These are phyloP conservation scores for Tuber borchii DNA, from an alignment of 495 filamentous ascomycete genomes.

Conservation along the genomic window DNA sequence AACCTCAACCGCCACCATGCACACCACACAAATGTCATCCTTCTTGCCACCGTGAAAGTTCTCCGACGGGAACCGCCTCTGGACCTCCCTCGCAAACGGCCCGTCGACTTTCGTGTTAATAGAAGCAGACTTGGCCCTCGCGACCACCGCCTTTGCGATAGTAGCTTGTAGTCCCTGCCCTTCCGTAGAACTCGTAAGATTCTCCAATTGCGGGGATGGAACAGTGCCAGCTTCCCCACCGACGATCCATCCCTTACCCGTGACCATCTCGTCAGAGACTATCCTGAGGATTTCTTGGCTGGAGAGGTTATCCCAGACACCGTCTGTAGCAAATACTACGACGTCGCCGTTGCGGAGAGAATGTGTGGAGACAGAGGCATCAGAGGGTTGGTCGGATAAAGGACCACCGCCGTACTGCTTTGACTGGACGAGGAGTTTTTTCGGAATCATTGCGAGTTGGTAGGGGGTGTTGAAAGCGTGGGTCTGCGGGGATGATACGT, in stretches of 20 bases:
- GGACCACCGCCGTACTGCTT: slow-evolving; percentile 73
- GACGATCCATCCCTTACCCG: slow-evolving; percentile 64
- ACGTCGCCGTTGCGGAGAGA: slow-evolving; percentile 82
- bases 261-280: slow-evolving; percentile 66
- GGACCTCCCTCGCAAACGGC: slow-evolving; percentile 90
- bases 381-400: slow-evolving; percentile 71
- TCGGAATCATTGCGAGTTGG: slow-evolving; percentile 83
- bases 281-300: slow-evolving; percentile 77
- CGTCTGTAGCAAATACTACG: slow-evolving; percentile 83
- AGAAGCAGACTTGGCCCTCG: slow-evolving; percentile 77
- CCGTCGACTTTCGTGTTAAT: slow-evolving; percentile 70
- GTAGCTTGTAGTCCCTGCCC: slow-evolving; percentile 56
- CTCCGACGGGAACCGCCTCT: slow-evolving; percentile 69
- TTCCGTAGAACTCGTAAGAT: slow-evolving; percentile 15
- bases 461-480: slow-evolving; percentile 97
- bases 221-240: slow-evolving; percentile 46
- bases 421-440: slow-evolving; percentile 65
- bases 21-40: slow-evolving; percentile 43
- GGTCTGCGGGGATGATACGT: slow-evolving; percentile 76
- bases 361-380: slow-evolving; percentile 72
- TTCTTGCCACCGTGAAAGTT: slow-evolving; percentile 66
- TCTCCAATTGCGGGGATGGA: slow-evolving; percentile 23
- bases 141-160: slow-evolving; percentile 69
- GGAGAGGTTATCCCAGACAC: slow-evolving; percentile 94
- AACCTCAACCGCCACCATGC: slow-evolving; percentile 39